Percentiles rank a stretch among this genome's conserved stretches.
Evolutionary conservation across 768 basidiomycete genomes (phyloP).

Genomic region (Trichaptum fuscoviolaceum): DNA sequence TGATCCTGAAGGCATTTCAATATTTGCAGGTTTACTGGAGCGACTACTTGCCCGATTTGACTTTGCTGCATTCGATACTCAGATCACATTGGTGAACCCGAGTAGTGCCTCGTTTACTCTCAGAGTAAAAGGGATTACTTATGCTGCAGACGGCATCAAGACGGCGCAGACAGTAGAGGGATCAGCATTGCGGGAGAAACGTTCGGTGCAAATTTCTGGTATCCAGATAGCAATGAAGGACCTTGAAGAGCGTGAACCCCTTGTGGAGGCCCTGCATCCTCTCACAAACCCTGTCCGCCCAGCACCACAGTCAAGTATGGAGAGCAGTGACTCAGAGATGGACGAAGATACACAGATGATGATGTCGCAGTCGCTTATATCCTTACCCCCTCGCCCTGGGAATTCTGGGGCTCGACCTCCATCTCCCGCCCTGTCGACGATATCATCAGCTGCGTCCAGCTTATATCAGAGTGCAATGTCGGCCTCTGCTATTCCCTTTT

Average conservation of each 20-base stretch:
- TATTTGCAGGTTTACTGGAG: conserved; percentile 79
- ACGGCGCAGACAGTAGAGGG: conserved; percentile 16
- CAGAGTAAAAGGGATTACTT: conserved; percentile 51
- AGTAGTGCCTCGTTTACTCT: conserved; percentile 57
- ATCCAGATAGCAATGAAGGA: conserved; percentile 48
- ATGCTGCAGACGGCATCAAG: conserved; percentile 33
- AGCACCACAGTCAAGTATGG: conserved; percentile 1
- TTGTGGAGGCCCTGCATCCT: not conserved
- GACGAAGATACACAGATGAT: conserved; percentile 60
- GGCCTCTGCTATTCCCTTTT: conserved; percentile 13
- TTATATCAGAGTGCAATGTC: conserved; percentile 79
- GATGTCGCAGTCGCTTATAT: conserved; percentile 74
- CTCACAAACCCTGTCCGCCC: not conserved
- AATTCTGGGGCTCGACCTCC: conserved; percentile 27
- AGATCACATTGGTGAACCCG: conserved; percentile 64
- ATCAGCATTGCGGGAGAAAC: conserved; percentile 21
- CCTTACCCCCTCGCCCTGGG: conserved; percentile 36
- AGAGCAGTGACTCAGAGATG: conserved; percentile 25
- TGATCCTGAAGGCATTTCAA: conserved; percentile 71
- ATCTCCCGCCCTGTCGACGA: conserved; percentile 23
- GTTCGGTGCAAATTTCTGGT: conserved; percentile 53
- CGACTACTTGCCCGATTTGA: conserved; percentile 73
- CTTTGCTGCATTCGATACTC: conserved; percentile 65
- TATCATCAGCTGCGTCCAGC: conserved; percentile 38
- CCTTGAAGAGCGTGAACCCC: conserved; percentile 9